phyloP scores from a whole-genome alignment of 2,329 filamentous ascomycete genomes.

The Rhynchosporium agropyri region DNA sequence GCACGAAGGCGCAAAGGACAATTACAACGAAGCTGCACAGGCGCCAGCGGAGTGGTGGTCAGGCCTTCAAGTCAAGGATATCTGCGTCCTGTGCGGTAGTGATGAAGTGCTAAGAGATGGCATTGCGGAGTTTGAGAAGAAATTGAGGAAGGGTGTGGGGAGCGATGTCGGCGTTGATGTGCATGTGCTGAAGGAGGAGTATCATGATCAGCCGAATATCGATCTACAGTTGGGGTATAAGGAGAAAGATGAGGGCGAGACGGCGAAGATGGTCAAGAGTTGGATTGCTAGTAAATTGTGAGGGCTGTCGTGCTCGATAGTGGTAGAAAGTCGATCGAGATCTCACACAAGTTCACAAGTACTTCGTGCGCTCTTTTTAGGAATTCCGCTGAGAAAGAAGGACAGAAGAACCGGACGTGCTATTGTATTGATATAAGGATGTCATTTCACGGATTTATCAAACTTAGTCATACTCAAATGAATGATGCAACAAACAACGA shows the following conservation, averaged over 20 bases:
- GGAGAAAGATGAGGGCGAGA: conserved; percentile 32
- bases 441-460: too few relatives aligned
- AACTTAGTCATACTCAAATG: too few relatives aligned
- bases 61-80: conserved; percentile 49
- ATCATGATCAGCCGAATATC: conserved; percentile 36
- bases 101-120: conserved; percentile 50
- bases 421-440: too few relatives aligned
- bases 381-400: too few relatives aligned
- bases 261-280: conserved; percentile 34
- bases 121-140: conserved; percentile 53
- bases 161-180: conserved; percentile 27
- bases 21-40: conserved; percentile 55
- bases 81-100: conserved; percentile 49
- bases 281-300: conserved; percentile 36
- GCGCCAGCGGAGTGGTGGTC: conserved; percentile 58
- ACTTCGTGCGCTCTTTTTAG: too few relatives aligned
- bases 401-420: too few relatives aligned
- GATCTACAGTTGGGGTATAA: conserved; percentile 34
- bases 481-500: too few relatives aligned
- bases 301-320: not conserved
- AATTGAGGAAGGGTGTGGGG: conserved; percentile 42
- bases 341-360: too few relatives aligned
- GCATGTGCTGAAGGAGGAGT: conserved; percentile 32
- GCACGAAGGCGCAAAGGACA: conserved; percentile 43
- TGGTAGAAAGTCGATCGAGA: too few relatives aligned